Evolutionary conservation across 1,284 basidiomycete species (phyloP), one percentile per base, ranked within the genome.

Genomic region (Cutaneotrichosporon spelunceum): DNA sequence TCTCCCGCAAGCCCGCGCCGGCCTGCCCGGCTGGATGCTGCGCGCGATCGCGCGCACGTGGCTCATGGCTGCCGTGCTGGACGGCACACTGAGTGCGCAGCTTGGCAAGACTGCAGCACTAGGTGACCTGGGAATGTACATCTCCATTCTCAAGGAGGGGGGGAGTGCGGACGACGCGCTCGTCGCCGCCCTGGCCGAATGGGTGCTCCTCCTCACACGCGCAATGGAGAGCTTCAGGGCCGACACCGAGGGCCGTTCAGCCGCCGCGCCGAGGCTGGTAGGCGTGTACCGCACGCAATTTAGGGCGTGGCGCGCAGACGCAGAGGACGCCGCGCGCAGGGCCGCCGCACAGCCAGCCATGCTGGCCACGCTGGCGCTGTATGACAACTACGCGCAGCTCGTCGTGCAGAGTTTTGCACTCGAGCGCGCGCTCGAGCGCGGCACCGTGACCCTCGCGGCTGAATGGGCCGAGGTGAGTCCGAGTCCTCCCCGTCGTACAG

Each of bases 41-140:
- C 63, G 67, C 9, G 61, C 63, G 7, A 70, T 74, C 56, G 60
- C 68, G 27, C 67, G 72, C 4, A 74, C 72, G 1, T 74, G 72
- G 72, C 63, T 73, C 9, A 53, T 66, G 16, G 57, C 58, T 10
- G 70, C 65, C 30, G 62, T 70, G 11, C 54, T 65, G 3, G 71
- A 73, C 57, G 64, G 67, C 3, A 73, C 71, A 2, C 33, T 69
- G 34, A 62, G 59, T 2, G 67, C 67, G 1, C 71, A 73, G 50
- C 61, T 73, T 10, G 72, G 72, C 4, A 73, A 73, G 55, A 60
- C 68, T 11, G 47, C 57, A 1, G 68, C 70, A 23, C 65, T 52
- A 19, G 63, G 56, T 26, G 45, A 26, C 16, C 45, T 69, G 5
- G 33, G 53, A 30, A 30, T 58, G 36, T 72, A 72, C 52, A 39